Base-by-base conservation (phyloP, 2,329 filamentous ascomycete species). In the Ampelomyces quisqualis region DNA sequence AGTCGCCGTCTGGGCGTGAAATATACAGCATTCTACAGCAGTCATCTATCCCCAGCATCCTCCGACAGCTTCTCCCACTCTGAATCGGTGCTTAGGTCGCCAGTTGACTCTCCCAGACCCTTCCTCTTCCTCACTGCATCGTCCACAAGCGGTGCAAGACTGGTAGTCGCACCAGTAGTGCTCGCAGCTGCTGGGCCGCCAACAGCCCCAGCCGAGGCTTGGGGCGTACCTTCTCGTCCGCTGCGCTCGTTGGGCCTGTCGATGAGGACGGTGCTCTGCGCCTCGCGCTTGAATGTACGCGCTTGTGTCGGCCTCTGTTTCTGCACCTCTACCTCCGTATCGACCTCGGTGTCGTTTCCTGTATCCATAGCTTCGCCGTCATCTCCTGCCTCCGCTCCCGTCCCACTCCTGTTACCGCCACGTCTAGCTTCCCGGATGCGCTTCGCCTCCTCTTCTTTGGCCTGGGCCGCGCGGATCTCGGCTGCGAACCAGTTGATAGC, bases 401-500 rank as follows among this genome's bases (percentile, higher is more conserved):
- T 46, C 34, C 32, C 45, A 26, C 39, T 52, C 44, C 62, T 74
- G 60, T 79, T 77, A 45, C 73, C 59, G 50, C 73, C 67, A 50
- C 56, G 51, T 68, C 59, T 64, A 53, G 57, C 68, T 40, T 65
- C 64, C 17, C 67, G 56, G 45, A 73, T 67, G 46, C 70, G 64
- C 49, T 74, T 74, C 13, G 74, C 74, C 49, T 78, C 75, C 54
- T 75, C 73, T 55, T 76, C 69, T 55, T 71, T 67, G 29, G 61
- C 62, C 51, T 76, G 67, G 50, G 73, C 70, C 21, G 70, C 70
- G 20, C 68, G 64, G 37, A 84, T 68, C 62, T 84, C 91, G 31
- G 73, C 72, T 40, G 88, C 90, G 64, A 98, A 97, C 93, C 93
- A 98, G 78, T 97, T 97, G 72, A 97, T 90, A 42, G 86, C 82